Percentiles rank a stretch among this genome's conserved stretches.
phyloP scores from a whole-genome alignment of 805 yeast species.

The Teunomyces stri region DNA sequence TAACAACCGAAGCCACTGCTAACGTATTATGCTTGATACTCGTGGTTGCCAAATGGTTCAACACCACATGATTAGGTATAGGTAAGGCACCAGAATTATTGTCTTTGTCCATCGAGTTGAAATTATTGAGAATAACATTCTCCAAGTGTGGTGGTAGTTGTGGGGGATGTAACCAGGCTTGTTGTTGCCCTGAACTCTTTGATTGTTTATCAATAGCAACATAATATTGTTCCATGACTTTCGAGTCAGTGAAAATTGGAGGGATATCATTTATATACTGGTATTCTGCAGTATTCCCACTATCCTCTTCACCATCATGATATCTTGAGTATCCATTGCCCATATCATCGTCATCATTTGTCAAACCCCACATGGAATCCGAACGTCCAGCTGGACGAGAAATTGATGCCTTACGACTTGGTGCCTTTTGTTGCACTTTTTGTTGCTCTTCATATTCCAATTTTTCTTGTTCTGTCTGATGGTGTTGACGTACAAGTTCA shows the following conservation, averaged over 20 bases:
- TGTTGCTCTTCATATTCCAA: conserved; percentile 16
- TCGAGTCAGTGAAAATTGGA: conserved; percentile 79
- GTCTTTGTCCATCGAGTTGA: conserved; percentile 55
- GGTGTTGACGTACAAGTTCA: conserved; percentile 34
- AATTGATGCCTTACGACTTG: conserved; percentile 29
- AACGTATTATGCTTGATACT: conserved; percentile 89
- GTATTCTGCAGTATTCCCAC: conserved; percentile 12
- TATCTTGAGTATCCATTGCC: conserved; percentile 78
- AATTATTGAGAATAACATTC: conserved; percentile 83
- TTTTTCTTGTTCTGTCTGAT: conserved; percentile 18
- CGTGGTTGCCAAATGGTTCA: conserved; percentile 94
- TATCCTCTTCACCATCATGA: conserved; percentile 53
- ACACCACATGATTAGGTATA: conserved; percentile 91
- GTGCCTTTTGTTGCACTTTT: conserved; percentile 15
- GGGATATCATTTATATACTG: conserved; percentile 70
- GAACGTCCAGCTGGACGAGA: conserved; percentile 34
- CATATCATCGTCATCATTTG: conserved; percentile 75
- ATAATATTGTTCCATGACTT: conserved; percentile 84
- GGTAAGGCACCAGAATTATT: conserved; percentile 88
- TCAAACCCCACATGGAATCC: conserved; percentile 63
- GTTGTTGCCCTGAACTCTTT: conserved; percentile 53
- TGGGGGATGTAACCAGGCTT: conserved; percentile 85
- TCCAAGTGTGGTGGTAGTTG: conserved; percentile 96
- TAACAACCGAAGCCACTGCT: conserved; percentile 87
- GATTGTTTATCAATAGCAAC: conserved; percentile 70